A percentile compares a stretch with the other conserved stretches of the same genome.
Evolutionary conservation across 352 stramenopile genomes (phyloP).

Genomic region (Phytophthora sp.): DNA sequence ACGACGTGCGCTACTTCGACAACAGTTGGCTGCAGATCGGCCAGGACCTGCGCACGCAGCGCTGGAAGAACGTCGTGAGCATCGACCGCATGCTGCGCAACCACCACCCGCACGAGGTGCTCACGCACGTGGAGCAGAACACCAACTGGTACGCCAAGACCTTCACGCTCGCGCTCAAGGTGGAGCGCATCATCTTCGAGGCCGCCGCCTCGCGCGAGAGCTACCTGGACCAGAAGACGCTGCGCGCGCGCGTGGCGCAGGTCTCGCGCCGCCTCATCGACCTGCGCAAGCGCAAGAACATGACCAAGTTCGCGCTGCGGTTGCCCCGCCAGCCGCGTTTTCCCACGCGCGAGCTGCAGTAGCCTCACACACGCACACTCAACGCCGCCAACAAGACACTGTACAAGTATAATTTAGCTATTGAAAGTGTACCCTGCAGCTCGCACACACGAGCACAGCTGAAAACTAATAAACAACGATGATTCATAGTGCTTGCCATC

Average conservation of each 20-base stretch:
- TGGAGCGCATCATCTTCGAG: constrained; percentile 70
- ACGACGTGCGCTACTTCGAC: constrained; percentile 30
- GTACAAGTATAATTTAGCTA: constrained; percentile 31
- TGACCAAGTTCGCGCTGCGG: constrained; percentile 25
- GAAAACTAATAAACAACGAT: not conserved
- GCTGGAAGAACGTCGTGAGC: constrained; percentile 54
- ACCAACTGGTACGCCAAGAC: constrained; percentile 69
- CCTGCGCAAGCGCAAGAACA: constrained; percentile 66
- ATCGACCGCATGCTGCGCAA: constrained; percentile 70
- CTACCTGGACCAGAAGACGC: constrained; percentile 65
- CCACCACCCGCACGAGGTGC: constrained; percentile 66
- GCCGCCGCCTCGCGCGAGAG: constrained; percentile 55
- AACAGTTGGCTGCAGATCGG: constrained; percentile 24
- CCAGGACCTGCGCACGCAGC: constrained; percentile 44
- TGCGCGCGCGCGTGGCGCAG: constrained; percentile 52
- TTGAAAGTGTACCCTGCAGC: constrained; percentile 12
- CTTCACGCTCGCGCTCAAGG: constrained; percentile 70
- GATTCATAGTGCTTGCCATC: too few species aligned
- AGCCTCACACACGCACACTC: not conserved
- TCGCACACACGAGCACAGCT: not conserved
- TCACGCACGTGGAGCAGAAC: constrained; percentile 68
- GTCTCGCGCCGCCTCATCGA: constrained; percentile 59
- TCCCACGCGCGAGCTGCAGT: constrained; percentile 7
- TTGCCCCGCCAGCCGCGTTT: constrained; percentile 5
- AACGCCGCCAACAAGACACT: not conserved